Conservation (phyloP, 1,139 yeast species). For the Lodderomyces oxycetoniae region DNA sequence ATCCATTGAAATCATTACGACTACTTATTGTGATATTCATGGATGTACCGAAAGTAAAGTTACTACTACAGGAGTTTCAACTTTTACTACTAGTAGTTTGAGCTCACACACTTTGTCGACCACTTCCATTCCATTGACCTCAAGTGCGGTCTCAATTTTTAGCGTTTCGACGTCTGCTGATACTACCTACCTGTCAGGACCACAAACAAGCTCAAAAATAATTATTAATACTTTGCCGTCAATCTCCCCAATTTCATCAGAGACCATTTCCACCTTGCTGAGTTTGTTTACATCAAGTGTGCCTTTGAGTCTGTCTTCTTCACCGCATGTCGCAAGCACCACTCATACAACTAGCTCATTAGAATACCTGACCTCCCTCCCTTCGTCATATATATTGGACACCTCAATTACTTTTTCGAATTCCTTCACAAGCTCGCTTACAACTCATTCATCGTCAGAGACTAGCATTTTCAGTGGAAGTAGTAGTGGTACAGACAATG, state of each 20-base stretch:
- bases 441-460: neutral
- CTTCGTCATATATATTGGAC: neutral
- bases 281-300: neutral
- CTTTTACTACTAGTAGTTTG: conserved; percentile 3
- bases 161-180: conserved; percentile 3
- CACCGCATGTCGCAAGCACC: neutral
- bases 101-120: conserved; percentile 3
- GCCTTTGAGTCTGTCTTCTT: neutral
- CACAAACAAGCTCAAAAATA: too few species aligned
- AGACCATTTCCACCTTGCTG: neutral
- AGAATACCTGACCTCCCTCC: too few species aligned
- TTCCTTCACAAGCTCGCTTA: neutral
- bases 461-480: neutral
- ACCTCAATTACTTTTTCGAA: neutral
- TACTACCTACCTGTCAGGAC: too few species aligned
- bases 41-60: conserved; percentile 2
- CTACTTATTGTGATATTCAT: conserved; percentile 1
- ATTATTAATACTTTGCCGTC: too few species aligned
- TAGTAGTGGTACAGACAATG: conserved; percentile 14
- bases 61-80: conserved; percentile 7
- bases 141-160: neutral
- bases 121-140: conserved; percentile 6
- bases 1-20: conserved; percentile 3
- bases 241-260: too few species aligned
- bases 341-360: neutral